Conservation (phyloP, 768 basidiomycete species). For the Xerocomellus dryophilus region DNA sequence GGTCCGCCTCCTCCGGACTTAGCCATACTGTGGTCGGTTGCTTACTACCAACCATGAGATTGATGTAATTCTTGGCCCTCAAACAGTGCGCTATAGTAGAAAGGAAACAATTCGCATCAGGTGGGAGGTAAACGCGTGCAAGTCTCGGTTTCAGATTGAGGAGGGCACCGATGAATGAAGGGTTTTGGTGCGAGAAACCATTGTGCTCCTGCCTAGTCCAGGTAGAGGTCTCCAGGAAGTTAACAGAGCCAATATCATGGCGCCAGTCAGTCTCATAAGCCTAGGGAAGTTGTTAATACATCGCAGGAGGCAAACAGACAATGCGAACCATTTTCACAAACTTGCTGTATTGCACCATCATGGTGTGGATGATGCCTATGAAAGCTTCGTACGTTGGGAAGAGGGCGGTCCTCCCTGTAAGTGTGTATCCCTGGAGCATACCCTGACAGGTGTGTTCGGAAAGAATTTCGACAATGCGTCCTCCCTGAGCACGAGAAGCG, state of each 20-base stretch:
- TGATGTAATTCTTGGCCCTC: conserved; percentile 80
- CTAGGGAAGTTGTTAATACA: conserved; percentile 21
- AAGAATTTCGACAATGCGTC: conserved; percentile 84
- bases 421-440: conserved; percentile 89
- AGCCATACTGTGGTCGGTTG: conserved; percentile 80
- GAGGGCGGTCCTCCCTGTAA: conserved; percentile 80
- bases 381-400: conserved; percentile 94
- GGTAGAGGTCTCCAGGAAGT: conserved; percentile 87
- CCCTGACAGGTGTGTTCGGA: conserved; percentile 88
- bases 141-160: conserved; percentile 69
- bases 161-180: conserved; percentile 83
- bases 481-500: conserved; percentile 62
- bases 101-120: conserved; percentile 87
- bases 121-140: conserved; percentile 79
- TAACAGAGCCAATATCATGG: conserved; percentile 64
- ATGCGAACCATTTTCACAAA: conserved; percentile 73
- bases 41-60: conserved; percentile 88
- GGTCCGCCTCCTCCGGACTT: conserved; percentile 69
- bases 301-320: neutral
- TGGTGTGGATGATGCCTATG: conserved; percentile 84
- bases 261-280: conserved; percentile 70
- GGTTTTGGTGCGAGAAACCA: conserved; percentile 87
- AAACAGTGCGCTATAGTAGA: conserved; percentile 83
- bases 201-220: conserved; percentile 87
- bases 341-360: conserved; percentile 89